Evolutionary conservation across 2,329 filamentous ascomycete genomes (phyloP).

Genomic region (Sporothrix variecibatus): DNA sequence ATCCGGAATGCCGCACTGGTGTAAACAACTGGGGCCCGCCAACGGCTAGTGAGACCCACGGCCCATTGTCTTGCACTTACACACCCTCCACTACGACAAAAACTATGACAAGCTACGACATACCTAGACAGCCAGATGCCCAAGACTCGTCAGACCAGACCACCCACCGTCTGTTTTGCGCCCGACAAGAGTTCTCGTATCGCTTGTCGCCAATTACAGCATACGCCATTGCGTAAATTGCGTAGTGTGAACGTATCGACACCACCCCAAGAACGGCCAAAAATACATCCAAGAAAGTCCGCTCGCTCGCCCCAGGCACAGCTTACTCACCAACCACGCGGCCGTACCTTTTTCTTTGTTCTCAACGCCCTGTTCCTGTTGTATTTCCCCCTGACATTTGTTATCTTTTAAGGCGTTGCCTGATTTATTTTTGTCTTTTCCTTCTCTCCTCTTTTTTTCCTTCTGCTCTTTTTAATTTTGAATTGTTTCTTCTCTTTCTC

Average conservation of each 20-base stretch:
- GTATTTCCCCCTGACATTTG: neutral
- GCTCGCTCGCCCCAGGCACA: neutral
- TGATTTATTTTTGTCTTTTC: neutral
- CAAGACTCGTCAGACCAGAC: neutral
- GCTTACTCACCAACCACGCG: constrained; percentile 25
- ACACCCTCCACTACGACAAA: constrained; percentile 13
- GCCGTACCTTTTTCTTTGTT: constrained; percentile 12
- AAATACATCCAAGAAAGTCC: constrained; percentile 7
- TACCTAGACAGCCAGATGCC: neutral
- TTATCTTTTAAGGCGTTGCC: constrained; percentile 6
- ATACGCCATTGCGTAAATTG: neutral
- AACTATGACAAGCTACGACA: neutral
- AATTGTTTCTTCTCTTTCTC: neutral
- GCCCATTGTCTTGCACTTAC: constrained; percentile 15
- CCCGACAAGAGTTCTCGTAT: neutral
- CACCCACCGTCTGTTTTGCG: neutral
- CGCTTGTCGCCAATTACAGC: neutral
- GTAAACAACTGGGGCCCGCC: neutral
- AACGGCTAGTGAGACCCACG: neutral
- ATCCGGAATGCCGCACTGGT: constrained; percentile 17
- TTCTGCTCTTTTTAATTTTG: neutral
- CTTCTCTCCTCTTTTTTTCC: neutral
- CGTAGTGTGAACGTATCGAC: neutral
- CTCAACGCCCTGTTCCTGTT: neutral
- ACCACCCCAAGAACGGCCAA: neutral